phyloP scores from a whole-genome alignment of 352 stramenopile genomes.

The Pythium brassicae region DNA sequence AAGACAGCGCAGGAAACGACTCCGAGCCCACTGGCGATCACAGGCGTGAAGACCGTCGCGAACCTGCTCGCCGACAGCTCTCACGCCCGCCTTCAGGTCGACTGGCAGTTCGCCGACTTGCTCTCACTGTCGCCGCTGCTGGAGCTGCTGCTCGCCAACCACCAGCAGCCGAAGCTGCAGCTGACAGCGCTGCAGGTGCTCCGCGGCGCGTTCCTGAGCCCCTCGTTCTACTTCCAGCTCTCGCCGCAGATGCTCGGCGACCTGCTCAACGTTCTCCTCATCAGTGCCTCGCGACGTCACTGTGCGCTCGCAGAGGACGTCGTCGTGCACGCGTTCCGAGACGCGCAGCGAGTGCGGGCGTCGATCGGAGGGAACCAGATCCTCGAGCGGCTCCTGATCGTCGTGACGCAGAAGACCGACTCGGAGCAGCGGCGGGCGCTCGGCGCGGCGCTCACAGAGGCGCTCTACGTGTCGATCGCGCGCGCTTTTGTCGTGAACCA shows the following conservation, averaged over 20 bases:
- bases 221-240: conserved; percentile 38
- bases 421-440: conserved; percentile 19
- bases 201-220: conserved; percentile 24
- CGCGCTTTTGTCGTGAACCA: conserved; percentile 43
- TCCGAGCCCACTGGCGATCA: conserved; percentile 9
- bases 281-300: conserved; percentile 40
- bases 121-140: conserved; percentile 23
- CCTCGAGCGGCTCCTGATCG: conserved; percentile 61
- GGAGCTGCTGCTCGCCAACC: conserved; percentile 23
- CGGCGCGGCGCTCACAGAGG: conserved; percentile 38
- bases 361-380: conserved; percentile 58
- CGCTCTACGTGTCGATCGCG: conserved; percentile 45
- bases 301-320: conserved; percentile 32
- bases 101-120: conserved; percentile 30
- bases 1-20: neutral
- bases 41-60: conserved; percentile 42
- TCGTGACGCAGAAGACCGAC: conserved; percentile 45
- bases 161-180: conserved; percentile 41
- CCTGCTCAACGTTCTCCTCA: conserved; percentile 60
- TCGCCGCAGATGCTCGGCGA: conserved; percentile 49
- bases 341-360: conserved; percentile 25
- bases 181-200: conserved; percentile 38
- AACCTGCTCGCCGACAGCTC: conserved; percentile 34
- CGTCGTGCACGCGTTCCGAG: conserved; percentile 51
- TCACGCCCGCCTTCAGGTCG: conserved; percentile 14